Evolutionary conservation across 805 yeast species (phyloP), one percentile per base, ranked within the genome.

Genomic region (Wickerhamomyces subpelliculosus): DNA sequence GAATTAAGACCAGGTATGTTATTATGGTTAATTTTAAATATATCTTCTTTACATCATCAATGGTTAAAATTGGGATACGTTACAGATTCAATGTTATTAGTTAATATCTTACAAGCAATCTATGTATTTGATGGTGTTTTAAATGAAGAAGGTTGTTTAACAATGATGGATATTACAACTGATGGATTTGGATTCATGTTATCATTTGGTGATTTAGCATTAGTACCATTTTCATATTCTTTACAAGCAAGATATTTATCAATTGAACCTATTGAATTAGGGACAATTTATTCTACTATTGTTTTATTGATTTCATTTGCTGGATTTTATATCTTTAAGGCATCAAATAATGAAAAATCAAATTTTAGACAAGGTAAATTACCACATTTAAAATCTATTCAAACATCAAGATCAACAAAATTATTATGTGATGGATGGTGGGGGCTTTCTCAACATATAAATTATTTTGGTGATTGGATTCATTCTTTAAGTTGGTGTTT

Each of bases 151-250:
- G 97, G 97, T 6, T 74, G 80, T 11, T 66, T 93, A 42, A 78
- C 93, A 7, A 93, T 93, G 97, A 90, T 93, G 73, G 98, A 93
- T 60, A 78, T 89, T 35, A 84, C 94, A 7, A 85, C 96, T 10
- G 98, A 93, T 63, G 98, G 98, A 0, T 87, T 93, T 58, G 98
- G 98, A 1, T 89, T 81, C 63, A 93, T 93, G 98, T 68, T 93
- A 37, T 78, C 88, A 4, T 89, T 90, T 65, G 98, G 98, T 22
- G 98, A 93, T 57, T 70, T 93, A 51, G 79, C 93, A 3, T 73
- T 93, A 67, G 87, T 93, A 18, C 98, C 98, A 24, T 90, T 90
- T 68, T 73, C 95, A 2, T 93, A 93, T 59, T 73, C 88, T 9
- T 58, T 93, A 42, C 98, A 93, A 57, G 72, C 95, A 3, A 73